These are phyloP conservation scores for Mycena alexandri DNA, from an alignment of 768 basidiomycete genomes.

Conservation along the genomic window DNA sequence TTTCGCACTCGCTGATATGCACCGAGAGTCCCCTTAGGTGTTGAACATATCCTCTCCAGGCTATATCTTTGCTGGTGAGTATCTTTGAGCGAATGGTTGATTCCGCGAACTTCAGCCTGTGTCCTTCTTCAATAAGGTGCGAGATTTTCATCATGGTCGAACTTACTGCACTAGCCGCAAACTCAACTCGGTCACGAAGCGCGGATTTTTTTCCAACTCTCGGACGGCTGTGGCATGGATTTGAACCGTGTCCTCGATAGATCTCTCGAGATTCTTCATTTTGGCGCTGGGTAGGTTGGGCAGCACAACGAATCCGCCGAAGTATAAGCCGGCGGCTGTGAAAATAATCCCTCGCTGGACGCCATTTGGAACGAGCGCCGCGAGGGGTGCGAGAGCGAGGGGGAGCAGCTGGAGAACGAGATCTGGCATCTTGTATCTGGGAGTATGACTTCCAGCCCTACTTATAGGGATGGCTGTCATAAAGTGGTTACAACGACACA, in stretches of 20 bases:
- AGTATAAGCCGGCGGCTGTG: conserved; percentile 1
- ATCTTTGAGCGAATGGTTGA: conserved; percentile 21
- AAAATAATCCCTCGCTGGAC: conserved; percentile 15
- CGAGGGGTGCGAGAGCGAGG: conserved; percentile 21
- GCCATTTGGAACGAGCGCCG: conserved; percentile 18
- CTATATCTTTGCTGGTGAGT: neutral
- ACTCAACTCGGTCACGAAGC: conserved; percentile 17
- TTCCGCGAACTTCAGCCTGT: conserved; percentile 13
- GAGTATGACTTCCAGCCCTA: neutral
- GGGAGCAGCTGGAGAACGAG: conserved; percentile 18
- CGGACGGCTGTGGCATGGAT: conserved; percentile 12
- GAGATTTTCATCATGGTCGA: neutral
- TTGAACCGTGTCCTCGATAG: conserved; percentile 3
- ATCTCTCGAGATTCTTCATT: neutral
- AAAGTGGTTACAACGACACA: too few relatives aligned
- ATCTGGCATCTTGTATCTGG: conserved; percentile 15
- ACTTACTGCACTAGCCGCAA: conserved; percentile 21
- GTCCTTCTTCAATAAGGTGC: too few relatives aligned
- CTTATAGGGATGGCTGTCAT: too few relatives aligned
- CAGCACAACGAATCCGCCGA: conserved; percentile 1
- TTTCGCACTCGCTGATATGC: conserved; percentile 13
- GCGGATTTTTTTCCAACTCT: conserved; percentile 19
- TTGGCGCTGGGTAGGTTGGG: conserved; percentile 12
- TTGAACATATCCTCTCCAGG: conserved; percentile 9
- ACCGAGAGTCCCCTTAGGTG: conserved; percentile 7